Evolutionary conservation across 495 filamentous ascomycete species (phyloP), one percentile per base, ranked within the genome.

Genomic region (Entonaema liquescens): DNA sequence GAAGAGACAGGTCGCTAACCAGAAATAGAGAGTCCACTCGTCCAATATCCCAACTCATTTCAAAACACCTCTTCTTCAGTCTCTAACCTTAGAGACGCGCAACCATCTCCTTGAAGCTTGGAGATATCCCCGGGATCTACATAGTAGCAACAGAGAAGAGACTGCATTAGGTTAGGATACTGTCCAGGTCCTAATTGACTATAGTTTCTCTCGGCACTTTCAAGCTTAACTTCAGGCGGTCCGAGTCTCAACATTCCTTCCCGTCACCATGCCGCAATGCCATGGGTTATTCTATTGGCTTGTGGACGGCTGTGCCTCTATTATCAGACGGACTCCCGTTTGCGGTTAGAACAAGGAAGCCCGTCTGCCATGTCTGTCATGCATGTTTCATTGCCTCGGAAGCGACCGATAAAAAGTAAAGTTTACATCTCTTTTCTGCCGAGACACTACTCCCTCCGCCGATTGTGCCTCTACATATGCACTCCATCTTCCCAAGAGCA

Each of bases 1-100:
- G 36, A n/a, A 40, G 36, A 40, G 15, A 40, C n/a, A 2, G 38
- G 3, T 40, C n/a, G 5, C 5, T 40, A 6, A 8, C 38, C 5
- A 40, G 38, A 17, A 40, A n/a, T n/a, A 17, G 17, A n/a, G 38
- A 40, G 19, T 13, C 12, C 3, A 21, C 17, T 23, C 21, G 2
- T 47, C 42, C 17, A 47, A 23, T 47, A 47, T 21, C 42, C 19
- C 42, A 47, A 47, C 42, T 47, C 42, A 47, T 47, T 47, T 47
- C 19, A 47, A 47, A 47, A 47, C 42, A 47, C 11, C 3, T 47
- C 9, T 3, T 1, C 42, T 23, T 47, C 17, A 47, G 19, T 47
- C 42, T 47, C 42, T 40, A 47, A 47, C 42, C 9, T 23, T 2
- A 21, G 19, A 47, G 42, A 12, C 17, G 12, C 19, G 42, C 2